Conservation (phyloP, 2,329 filamentous ascomycete species). For the Xylaria sp. region DNA sequence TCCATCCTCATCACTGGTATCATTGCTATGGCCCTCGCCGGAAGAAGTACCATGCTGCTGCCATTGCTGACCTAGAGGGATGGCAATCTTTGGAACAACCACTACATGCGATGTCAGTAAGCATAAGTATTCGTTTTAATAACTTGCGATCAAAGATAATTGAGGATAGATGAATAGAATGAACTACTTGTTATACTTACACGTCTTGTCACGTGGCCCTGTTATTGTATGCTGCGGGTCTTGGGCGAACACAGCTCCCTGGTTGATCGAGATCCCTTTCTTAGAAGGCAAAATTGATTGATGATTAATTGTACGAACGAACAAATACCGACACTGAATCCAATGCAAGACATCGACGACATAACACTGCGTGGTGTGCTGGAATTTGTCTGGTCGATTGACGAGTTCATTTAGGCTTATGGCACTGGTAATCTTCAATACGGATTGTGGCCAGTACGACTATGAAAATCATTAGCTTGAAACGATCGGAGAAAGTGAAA, state of each 20-base stretch:
- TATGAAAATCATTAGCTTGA: constrained; percentile 9
- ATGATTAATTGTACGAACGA: constrained; percentile 55
- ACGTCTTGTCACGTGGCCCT: constrained; percentile 23
- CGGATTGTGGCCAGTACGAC: constrained; percentile 72
- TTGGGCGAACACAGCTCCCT: constrained; percentile 42
- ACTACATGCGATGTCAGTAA: constrained; percentile 19
- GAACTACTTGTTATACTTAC: constrained; percentile 5
- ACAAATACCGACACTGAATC: constrained; percentile 90
- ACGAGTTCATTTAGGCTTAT: constrained; percentile 88
- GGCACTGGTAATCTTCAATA: constrained; percentile 67
- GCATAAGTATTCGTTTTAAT: no score
- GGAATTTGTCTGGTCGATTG: constrained; percentile 74
- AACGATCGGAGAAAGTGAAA: neutral
- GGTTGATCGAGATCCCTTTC: neutral
- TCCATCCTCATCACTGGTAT: constrained; percentile 60
- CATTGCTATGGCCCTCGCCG: constrained; percentile 21
- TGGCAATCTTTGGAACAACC: constrained; percentile 50
- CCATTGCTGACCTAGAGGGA: constrained; percentile 41
- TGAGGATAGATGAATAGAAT: no score
- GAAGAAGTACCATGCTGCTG: neutral
- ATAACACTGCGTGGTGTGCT: constrained; percentile 66
- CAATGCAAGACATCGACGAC: constrained; percentile 83
- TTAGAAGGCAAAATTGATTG: no score
- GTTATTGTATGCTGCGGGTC: constrained; percentile 34
- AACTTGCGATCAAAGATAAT: neutral